These are phyloP conservation scores for Stagonosporopsis rhizophila DNA, from an alignment of 2,329 filamentous ascomycete genomes.

Conservation along the genomic window DNA sequence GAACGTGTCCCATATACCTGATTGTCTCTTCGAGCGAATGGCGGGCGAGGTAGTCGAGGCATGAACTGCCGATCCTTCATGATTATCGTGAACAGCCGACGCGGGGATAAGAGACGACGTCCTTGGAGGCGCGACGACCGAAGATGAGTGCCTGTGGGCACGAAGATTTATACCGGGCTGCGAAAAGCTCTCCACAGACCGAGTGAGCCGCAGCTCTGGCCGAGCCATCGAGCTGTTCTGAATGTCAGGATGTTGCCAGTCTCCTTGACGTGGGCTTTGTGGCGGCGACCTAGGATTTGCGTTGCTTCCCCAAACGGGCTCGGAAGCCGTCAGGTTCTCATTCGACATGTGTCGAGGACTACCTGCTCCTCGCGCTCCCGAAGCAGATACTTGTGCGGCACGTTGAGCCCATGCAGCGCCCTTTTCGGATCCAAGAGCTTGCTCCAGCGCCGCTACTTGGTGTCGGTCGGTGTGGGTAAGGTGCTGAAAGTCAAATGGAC, in stretches of 20 bases:
- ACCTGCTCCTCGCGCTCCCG: background rate
- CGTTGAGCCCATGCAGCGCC: conserved; percentile 42
- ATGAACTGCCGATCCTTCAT: conserved; percentile 19
- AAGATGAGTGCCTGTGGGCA: conserved; percentile 48
- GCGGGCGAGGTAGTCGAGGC: background rate
- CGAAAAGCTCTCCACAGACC: conserved; percentile 62
- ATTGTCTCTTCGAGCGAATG: conserved; percentile 38
- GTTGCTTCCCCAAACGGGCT: conserved; percentile 26
- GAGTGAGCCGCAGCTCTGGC: conserved; percentile 36
- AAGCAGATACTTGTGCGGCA: conserved; percentile 3
- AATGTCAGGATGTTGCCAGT: conserved; percentile 21
- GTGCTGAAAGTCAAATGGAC: conserved; percentile 70
- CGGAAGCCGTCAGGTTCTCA: conserved; percentile 13
- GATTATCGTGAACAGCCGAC: conserved; percentile 27
- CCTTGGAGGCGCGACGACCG: conserved; percentile 51
- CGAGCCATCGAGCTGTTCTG: conserved; percentile 19
- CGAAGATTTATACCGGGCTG: conserved; percentile 56
- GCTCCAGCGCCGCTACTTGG: conserved; percentile 61
- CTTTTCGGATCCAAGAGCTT: conserved; percentile 59
- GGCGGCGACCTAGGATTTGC: conserved; percentile 31
- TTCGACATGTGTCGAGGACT: conserved; percentile 7
- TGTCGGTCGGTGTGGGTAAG: conserved; percentile 65
- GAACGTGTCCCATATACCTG: conserved; percentile 44
- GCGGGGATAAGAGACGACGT: conserved; percentile 45
- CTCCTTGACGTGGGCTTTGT: conserved; percentile 29